A percentile compares a stretch with the other conserved stretches of the same genome.
Evolutionary conservation across 2,329 filamentous ascomycete genomes (phyloP).

Genomic region (Cercospora sojina): DNA sequence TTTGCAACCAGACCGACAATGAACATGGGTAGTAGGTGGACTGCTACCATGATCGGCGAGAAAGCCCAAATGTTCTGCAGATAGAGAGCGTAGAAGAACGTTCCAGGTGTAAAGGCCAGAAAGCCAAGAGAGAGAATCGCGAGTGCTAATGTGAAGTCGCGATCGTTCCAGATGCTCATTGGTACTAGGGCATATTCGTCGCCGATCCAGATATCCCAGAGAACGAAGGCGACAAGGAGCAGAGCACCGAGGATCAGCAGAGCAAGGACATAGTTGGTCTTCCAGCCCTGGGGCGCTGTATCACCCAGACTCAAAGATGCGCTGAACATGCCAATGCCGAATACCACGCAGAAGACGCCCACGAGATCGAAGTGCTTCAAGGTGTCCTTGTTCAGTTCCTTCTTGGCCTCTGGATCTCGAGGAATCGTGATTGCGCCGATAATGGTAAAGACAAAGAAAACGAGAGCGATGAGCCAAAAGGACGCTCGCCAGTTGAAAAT

Average conservation of each 20-base stretch:
- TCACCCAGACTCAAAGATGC: constrained; percentile 51
- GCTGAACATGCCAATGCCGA: constrained; percentile 16
- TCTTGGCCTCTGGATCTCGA: not conserved
- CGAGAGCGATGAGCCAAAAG: constrained; percentile 13
- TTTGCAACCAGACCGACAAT: constrained; percentile 8
- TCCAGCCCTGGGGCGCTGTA: constrained; percentile 39
- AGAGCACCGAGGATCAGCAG: constrained; percentile 43
- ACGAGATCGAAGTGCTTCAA: constrained; percentile 14
- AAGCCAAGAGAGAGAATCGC: constrained; percentile 12
- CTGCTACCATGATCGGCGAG: constrained; percentile 7
- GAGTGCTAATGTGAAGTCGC: constrained; percentile 11
- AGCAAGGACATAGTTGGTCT: constrained; percentile 40
- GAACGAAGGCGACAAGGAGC: constrained; percentile 42
- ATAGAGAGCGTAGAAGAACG: constrained; percentile 15
- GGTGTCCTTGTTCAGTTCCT: not conserved
- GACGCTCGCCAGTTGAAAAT: constrained; percentile 12
- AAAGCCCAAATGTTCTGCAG: constrained; percentile 8
- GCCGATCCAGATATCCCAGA: constrained; percentile 8
- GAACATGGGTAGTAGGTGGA: constrained; percentile 15
- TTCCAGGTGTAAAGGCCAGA: constrained; percentile 13
- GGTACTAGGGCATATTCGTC: constrained; percentile 8
- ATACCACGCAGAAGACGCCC: constrained; percentile 8
- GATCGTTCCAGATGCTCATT: constrained; percentile 10
- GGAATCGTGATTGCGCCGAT: constrained; percentile 6
- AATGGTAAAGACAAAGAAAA: constrained; percentile 10